Conservation (phyloP, 441 rosid genomes). For the Lepidium campestre region DNA sequence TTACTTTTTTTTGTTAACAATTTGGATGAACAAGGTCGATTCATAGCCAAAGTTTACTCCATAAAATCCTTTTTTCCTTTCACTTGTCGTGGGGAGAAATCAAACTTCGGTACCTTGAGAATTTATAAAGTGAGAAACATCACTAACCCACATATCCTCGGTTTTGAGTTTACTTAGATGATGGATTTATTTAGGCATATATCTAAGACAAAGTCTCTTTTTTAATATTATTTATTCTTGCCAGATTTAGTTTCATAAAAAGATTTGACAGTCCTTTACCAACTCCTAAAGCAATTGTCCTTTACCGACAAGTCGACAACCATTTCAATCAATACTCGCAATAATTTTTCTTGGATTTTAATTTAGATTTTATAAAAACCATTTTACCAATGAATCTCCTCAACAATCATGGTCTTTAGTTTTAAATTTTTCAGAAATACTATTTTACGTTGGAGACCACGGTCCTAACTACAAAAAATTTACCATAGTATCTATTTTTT, state of each 20-base stretch:
- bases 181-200: background rate
- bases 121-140: too few relatives aligned
- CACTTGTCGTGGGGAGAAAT: too few relatives aligned
- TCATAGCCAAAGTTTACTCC: too few relatives aligned
- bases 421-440: background rate
- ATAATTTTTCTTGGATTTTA: constrained; percentile 6
- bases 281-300: constrained; percentile 28
- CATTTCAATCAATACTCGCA: constrained; percentile 9
- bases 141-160: too few relatives aligned
- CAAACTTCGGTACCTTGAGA: too few relatives aligned
- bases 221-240: too few relatives aligned
- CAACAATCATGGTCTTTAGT: background rate
- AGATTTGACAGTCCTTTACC: constrained; percentile 6
- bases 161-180: background rate
- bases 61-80: too few relatives aligned
- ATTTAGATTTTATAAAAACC: background rate
- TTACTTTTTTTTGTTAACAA: too few relatives aligned
- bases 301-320: constrained; percentile 27
- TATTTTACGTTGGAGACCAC: background rate
- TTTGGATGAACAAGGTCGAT: too few relatives aligned
- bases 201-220: background rate
- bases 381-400: background rate
- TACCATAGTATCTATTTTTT: too few relatives aligned
- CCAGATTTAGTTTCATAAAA: background rate
- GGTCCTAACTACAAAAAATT: background rate